Evolutionary conservation across 345 rosid species (phyloP).

Genomic region (Euphorbia peplus): DNA sequence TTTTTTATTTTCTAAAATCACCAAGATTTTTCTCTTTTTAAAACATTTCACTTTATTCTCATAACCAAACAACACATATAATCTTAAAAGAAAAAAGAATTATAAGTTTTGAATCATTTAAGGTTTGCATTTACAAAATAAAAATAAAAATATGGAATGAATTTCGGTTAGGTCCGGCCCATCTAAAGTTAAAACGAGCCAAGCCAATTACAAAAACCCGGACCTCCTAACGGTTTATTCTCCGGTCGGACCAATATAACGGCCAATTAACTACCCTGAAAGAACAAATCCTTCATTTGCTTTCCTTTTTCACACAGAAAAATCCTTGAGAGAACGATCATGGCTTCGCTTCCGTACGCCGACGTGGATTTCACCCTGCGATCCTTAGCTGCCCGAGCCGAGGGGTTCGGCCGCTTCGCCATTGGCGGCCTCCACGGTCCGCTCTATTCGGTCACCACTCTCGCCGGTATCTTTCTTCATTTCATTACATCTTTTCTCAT

Average conservation of each 20-base stretch:
- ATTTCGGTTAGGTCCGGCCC: too few relatives aligned
- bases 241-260: neutral
- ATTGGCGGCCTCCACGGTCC: constrained; percentile 78
- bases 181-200: too few relatives aligned
- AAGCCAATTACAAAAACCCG: too few relatives aligned
- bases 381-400: constrained; percentile 69
- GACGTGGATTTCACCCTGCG: constrained; percentile 66
- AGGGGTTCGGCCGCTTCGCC: constrained; percentile 81
- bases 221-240: neutral
- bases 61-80: too few relatives aligned
- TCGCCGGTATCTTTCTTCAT: constrained; percentile 44
- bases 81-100: too few relatives aligned
- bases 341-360: constrained; percentile 50
- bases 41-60: too few relatives aligned
- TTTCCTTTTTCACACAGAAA: neutral
- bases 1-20: too few relatives aligned
- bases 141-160: too few relatives aligned
- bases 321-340: neutral
- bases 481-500: neutral
- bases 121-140: too few relatives aligned
- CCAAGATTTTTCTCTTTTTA: too few relatives aligned
- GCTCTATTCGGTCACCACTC: constrained; percentile 59
- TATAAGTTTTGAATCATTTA: too few relatives aligned
- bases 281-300: neutral
- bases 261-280: neutral